Conservation (phyloP, 2,329 filamentous ascomycete genomes). For the Ophiostoma quercus region DNA sequence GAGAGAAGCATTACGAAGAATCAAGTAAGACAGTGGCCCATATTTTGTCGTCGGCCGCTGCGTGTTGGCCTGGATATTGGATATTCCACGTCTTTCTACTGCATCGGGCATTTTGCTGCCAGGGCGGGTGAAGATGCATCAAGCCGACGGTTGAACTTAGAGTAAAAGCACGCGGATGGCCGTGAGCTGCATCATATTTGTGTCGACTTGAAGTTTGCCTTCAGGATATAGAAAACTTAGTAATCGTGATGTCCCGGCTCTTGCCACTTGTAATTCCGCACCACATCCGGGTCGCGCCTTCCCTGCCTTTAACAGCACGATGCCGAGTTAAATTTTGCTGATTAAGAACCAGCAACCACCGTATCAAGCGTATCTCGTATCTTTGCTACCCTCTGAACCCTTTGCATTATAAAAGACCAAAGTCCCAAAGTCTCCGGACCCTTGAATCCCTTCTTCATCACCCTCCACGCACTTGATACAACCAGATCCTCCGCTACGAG, state of each 20-base stretch:
- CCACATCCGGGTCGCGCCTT: not conserved
- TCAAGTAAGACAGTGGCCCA: not conserved
- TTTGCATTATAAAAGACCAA: not conserved
- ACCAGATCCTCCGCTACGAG: not conserved
- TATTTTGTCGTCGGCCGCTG: not conserved
- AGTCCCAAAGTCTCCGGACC: not conserved
- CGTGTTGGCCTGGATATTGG: not conserved
- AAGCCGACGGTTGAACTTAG: not conserved
- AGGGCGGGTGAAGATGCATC: not conserved
- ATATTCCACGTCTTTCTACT: slow-evolving; percentile 5
- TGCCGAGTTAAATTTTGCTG: not conserved
- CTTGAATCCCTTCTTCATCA: not conserved
- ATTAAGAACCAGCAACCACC: not conserved
- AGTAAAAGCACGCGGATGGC: too few species aligned
- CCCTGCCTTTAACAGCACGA: not conserved
- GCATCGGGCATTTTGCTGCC: not conserved
- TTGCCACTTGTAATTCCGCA: too few species aligned
- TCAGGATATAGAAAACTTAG: not conserved
- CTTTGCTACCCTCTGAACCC: too few species aligned
- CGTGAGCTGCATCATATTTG: too few species aligned
- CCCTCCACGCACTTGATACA: not conserved
- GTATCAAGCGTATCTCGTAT: not conserved
- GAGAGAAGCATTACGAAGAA: not conserved
- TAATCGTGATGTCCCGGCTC: not conserved
- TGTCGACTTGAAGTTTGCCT: too few species aligned